Base-by-base conservation (phyloP, 805 yeast genomes). In the Metschnikowia koreensis region DNA sequence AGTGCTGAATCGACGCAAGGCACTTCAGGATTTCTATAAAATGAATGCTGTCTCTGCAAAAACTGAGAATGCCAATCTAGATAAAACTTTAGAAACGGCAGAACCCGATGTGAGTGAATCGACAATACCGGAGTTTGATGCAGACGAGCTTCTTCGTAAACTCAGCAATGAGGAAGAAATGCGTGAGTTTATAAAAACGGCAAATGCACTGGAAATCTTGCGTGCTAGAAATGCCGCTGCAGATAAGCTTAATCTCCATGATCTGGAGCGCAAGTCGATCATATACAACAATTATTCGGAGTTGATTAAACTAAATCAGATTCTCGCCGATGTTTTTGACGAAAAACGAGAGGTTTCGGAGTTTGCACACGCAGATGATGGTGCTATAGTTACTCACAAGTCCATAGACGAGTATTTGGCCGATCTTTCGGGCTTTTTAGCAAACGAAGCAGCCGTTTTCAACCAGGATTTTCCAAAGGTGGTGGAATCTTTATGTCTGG, bases 231-330 rank as follows among this genome's bases (percentile, higher is more conserved):
- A 59, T 42, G 39, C 47, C 27, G 53, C 58, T 8, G 73, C 76
- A 26, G 72, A 72, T 31, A 71, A 74, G 47, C 68, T 82, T 50
- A 81, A 79, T 52, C 65, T 80, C 13, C 81, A 79, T 47, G 83
- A 81, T 53, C 78, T 81, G 60, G 82, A 81, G 43, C 84, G 84
- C 56, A 86, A 86, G 59, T 81, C 87, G 29, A 84, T 86, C 40
- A 83, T 86, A 10, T 86, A 86, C 66, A 88, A 86, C 65, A 86
- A 86, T 61, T 86, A 86, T 71, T 84, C 82, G 64, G 92, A 86
- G 54, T 69, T 86, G 56, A 84, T 86, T 61, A 83, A 84, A 60
- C 78, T 86, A 52, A 84, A 82, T 59, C 81, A 83, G 44, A 78
- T 84, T 3, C 66, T 86, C 49, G 59, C 27, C 27, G 52, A 45